Base-by-base conservation (phyloP, 2,329 filamentous ascomycete species). In the Nannizziopsis barbatae region DNA sequence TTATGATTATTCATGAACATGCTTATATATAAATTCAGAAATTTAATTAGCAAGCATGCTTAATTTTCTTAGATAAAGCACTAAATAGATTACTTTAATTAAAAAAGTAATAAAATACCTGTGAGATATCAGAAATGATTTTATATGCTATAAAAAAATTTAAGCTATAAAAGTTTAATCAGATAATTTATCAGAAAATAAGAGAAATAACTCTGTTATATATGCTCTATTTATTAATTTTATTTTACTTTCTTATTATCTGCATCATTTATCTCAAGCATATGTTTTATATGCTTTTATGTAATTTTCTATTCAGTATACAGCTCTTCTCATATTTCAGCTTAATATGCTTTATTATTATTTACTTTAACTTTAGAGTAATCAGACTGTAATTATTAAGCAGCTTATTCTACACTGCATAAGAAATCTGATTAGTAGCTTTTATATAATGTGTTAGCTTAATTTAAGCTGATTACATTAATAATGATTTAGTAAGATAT, bases 31-130 rank as follows among this genome's bases (percentile, higher is more conserved):
- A 45, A 70, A 69, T 46, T 78, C 77, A 2, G 76, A 84, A 53
- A 75, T 73, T 2, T 75, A 85, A 57, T 70, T 87, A 12, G 71
- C 75, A 47, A 66, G 75, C 15, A 83, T 86, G 72, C 66, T 87
- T n/a, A 73, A 78, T 48, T 74, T 76, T 0, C 62, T 87, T 18
- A 78, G 78, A 56, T 64, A 70, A 46, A 80, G 75, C 47, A 72
- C 70, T 0, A 80, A 84, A 58, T 67, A 72, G 8, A 66, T 65
- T 22, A 67, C 75, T 15, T 60, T 79, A 6, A 66, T 81, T 8
- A 69, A 73, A 9, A 59, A 69, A 22, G 79, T 79, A 2, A 70
- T 66, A 36, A 75, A 72, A 51, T 82, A 82, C 55, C 61, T 83
- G 12, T 64, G 69, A 12, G 75, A 74, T 3, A 68, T 81, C 39